Conservation (phyloP, 768 basidiomycete genomes). For the Epithele typhae region DNA sequence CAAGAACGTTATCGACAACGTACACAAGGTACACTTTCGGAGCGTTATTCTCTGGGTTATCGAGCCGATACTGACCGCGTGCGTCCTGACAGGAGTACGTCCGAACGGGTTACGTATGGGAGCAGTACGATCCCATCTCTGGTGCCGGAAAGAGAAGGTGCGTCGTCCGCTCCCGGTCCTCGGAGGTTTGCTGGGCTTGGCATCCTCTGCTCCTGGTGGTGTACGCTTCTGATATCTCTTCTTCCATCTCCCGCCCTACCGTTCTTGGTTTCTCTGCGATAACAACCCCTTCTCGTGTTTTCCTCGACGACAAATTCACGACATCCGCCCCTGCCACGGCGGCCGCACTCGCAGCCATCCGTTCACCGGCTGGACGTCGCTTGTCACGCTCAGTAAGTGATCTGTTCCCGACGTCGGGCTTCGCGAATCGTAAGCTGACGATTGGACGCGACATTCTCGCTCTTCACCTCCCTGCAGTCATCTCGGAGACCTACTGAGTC, state of each 20-base stretch:
- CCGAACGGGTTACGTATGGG: conserved; percentile 94
- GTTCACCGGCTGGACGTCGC: conserved; percentile 95
- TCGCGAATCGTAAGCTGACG: too few species aligned
- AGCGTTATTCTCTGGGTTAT: background rate
- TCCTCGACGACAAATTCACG: too few species aligned
- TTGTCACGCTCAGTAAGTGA: conserved; percentile 79
- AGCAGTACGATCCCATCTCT: conserved; percentile 85
- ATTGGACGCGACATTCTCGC: too few species aligned
- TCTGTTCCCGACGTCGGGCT: too few species aligned
- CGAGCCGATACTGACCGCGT: background rate
- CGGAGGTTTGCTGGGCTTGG: background rate
- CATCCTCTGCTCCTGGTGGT: too few species aligned
- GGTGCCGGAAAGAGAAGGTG: conserved; percentile 86
- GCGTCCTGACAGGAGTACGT: conserved; percentile 67
- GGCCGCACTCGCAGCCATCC: conserved; percentile 59
- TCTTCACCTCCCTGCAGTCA: too few species aligned
- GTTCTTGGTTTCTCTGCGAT: too few species aligned
- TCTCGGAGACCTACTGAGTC: conserved; percentile 70
- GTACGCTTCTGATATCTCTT: too few species aligned
- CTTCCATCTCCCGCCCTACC: background rate
- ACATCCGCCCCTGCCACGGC: too few species aligned
- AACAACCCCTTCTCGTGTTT: too few species aligned
- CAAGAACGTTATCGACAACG: conserved; percentile 81
- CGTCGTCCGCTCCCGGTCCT: conserved; percentile 11
- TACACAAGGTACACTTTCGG: conserved; percentile 47